Evolutionary conservation across 2,329 filamentous ascomycete genomes (phyloP), one percentile per base, ranked within the genome.

Genomic region (Hypocreales sp.): DNA sequence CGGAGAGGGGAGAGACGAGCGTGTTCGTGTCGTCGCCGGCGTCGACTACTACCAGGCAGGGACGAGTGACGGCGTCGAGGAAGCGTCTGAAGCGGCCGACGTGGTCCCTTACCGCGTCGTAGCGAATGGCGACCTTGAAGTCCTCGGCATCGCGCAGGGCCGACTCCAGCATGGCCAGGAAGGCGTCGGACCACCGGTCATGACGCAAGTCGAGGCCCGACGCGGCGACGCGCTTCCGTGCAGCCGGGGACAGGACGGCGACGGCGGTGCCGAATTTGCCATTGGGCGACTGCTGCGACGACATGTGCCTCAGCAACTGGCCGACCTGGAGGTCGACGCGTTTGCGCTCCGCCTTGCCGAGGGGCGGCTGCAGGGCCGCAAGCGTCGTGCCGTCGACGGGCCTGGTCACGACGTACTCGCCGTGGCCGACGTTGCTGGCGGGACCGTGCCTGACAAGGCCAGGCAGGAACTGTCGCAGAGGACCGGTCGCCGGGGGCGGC

Each of bases 71-170:
- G 5, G 53, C 53, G 30, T 73, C 64, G 4, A 78, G 47, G 3
- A 61, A 31, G 29, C 61, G 53, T 8, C 54, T 46, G 15, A 71
- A 53, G 8, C 63, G 55, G 20, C 51, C 42, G 30, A 67, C 63
- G n/a, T 69, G 62, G 9, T 47, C 45, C 26, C 72, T 55, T 4
- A 77, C 60, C 5, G 55, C 46, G 15, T 60, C 53, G 36, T 76
- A 77, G 4, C 61, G 60, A n/a, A 76, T 49, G 15, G 61, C 58
- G 4, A 77, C 56, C 1, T 60, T 56, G 50, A 67, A 58, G 35
- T 74, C 70, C 41, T 77, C 71, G 1, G 60, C 67, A 35, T 76
- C 72, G 8, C 67, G 53, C 12, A 76, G 44, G 4, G 68, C 50
- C 1, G 56, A 55, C 35, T 76, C 71, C 7, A 75, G 42, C 29